These are phyloP conservation scores for Backusella liffmaniae DNA, from an alignment of 192 early-diverging fungal genomes.

Conservation along the genomic window DNA sequence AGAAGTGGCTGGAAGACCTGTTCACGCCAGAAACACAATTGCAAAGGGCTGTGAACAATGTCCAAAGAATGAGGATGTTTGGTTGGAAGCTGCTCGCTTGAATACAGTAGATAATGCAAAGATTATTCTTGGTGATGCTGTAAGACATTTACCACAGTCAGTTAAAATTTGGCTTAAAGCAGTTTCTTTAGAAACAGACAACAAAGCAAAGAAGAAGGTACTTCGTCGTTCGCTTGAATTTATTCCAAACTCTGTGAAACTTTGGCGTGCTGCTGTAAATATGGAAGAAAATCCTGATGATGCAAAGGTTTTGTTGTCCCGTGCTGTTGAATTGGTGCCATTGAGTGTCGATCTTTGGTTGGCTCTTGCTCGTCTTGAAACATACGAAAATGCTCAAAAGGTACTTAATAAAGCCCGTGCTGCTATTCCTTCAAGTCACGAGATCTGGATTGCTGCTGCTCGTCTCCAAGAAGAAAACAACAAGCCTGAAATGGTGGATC, in stretches of 20 bases:
- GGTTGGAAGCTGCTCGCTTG: constrained; percentile 94
- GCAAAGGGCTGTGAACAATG: constrained; percentile 94
- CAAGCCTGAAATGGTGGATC: constrained; percentile 62
- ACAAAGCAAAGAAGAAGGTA: constrained; percentile 75
- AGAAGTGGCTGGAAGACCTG: constrained; percentile 84
- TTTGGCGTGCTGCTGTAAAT: constrained; percentile 92
- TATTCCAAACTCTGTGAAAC: constrained; percentile 85
- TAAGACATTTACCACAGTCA: constrained; percentile 84
- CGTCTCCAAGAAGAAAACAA: constrained; percentile 85
- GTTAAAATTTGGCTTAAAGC: constrained; percentile 94
- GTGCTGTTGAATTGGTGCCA: constrained; percentile 94
- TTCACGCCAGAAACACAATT: constrained; percentile 83
- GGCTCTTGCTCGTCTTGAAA: constrained; percentile 89
- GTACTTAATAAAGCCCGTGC: constrained; percentile 90
- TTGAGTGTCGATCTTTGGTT: constrained; percentile 93
- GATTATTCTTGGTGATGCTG: constrained; percentile 87
- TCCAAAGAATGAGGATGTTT: constrained; percentile 92
- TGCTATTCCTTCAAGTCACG: constrained; percentile 84
- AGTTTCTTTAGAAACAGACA: constrained; percentile 78
- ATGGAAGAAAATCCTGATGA: constrained; percentile 92
- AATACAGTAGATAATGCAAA: constrained; percentile 85
- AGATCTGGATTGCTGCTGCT: constrained; percentile 95
- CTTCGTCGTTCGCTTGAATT: constrained; percentile 90
- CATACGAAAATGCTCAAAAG: constrained; percentile 81
- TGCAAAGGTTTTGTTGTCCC: constrained; percentile 85